phyloP scores from a whole-genome alignment of 225 moss, liverwort and hornwort species.

The Neckera pumila region DNA sequence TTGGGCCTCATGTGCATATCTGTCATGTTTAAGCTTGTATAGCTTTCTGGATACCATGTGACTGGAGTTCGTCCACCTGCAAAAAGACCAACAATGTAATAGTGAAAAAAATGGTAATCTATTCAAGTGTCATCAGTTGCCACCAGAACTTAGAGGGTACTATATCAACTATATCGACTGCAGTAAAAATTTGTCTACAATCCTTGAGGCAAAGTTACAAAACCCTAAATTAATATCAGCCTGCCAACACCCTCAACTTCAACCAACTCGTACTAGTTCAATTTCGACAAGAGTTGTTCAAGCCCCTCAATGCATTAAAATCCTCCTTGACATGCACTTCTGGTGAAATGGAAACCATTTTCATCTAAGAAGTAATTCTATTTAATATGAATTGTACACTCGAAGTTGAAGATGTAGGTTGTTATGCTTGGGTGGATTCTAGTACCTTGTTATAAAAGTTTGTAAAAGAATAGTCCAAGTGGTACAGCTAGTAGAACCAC shows the following conservation, averaged over 20 bases:
- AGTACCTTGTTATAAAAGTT: neutral
- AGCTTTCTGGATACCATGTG: slow-evolving; percentile 60
- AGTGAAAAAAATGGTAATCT: neutral
- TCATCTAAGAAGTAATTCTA: neutral
- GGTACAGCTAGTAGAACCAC: neutral
- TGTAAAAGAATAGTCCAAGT: neutral
- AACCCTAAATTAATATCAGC: neutral
- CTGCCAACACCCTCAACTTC: neutral
- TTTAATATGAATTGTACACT: neutral
- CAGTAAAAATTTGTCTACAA: too few species aligned
- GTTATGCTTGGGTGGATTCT: neutral
- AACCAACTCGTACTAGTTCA: neutral
- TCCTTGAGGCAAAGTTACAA: neutral
- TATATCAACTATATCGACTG: neutral
- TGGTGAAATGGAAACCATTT: neutral
- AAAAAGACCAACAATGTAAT: neutral
- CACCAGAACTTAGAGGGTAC: neutral
- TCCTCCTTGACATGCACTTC: neutral
- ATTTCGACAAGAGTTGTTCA: neutral
- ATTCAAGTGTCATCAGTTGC: neutral
- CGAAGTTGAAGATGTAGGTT: neutral
- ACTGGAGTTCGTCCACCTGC: slow-evolving; percentile 52
- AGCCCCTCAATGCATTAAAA: neutral
- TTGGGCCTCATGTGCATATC: slow-evolving; percentile 72
- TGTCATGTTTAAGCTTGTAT: slow-evolving; percentile 47